A percentile compares a stretch with the other conserved stretches of the same genome.
phyloP scores from a whole-genome alignment of 1,284 basidiomycete species.

The Uromyces viciae-fabae region DNA sequence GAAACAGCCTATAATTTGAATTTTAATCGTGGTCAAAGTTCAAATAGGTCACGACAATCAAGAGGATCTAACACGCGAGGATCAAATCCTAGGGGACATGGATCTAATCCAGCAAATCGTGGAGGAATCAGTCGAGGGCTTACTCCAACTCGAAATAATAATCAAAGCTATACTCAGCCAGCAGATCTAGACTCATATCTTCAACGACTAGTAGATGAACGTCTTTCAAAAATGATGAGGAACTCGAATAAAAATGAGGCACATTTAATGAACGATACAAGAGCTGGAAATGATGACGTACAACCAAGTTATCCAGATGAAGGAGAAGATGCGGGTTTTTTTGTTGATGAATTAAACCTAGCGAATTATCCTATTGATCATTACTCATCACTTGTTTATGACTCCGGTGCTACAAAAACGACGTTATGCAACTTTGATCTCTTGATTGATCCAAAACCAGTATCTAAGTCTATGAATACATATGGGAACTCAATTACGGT shows the following conservation, averaged over 20 bases:
- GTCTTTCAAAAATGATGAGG: too few relatives aligned
- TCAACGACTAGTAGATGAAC: too few relatives aligned
- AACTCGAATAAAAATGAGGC: too few relatives aligned
- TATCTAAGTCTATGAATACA: background rate
- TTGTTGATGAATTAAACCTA: too few relatives aligned
- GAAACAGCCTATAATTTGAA: background rate
- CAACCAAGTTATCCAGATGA: background rate
- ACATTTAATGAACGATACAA: background rate
- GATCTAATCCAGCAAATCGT: too few relatives aligned
- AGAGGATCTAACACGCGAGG: background rate
- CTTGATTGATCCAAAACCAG: background rate
- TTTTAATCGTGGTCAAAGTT: background rate
- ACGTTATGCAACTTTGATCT: background rate
- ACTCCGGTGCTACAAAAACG: background rate
- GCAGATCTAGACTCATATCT: too few relatives aligned
- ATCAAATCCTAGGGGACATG: too few relatives aligned
- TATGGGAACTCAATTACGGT: background rate
- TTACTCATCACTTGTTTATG: too few relatives aligned
- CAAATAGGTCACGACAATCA: background rate
- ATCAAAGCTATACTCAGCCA: too few relatives aligned
- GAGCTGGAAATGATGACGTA: background rate
- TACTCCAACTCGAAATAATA: too few relatives aligned
- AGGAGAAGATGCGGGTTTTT: background rate
- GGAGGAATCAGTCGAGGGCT: too few relatives aligned
- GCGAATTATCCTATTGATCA: too few relatives aligned